Evolutionary conservation across 179 eudicot species (phyloP).

Genomic region (Carnegiea gigantea): DNA sequence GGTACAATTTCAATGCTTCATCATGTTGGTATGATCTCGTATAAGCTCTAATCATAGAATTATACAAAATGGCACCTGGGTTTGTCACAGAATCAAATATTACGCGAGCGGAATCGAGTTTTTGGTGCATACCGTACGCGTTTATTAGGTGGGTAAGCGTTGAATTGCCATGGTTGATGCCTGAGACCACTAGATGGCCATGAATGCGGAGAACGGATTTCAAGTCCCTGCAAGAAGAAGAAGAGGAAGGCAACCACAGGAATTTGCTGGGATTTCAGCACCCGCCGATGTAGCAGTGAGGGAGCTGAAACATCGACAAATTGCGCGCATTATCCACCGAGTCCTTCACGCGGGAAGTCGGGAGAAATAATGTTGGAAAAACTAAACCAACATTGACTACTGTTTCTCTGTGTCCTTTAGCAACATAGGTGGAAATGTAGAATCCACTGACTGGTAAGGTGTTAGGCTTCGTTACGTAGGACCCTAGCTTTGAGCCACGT

Average conservation of each 20-base stretch:
- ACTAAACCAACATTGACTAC: too few relatives aligned
- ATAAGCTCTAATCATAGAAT: constrained; percentile 70
- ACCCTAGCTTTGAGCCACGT: too few relatives aligned
- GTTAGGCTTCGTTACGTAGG: too few relatives aligned
- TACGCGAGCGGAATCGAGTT: constrained; percentile 39
- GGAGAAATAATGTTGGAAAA: too few relatives aligned
- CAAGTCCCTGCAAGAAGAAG: constrained; percentile 29
- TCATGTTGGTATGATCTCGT: constrained; percentile 31
- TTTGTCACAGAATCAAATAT: constrained; percentile 47
- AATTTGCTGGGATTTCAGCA: constrained; percentile 13
- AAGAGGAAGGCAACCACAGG: constrained; percentile 10
- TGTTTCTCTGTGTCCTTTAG: too few relatives aligned
- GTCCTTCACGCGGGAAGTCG: neutral
- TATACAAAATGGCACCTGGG: constrained; percentile 53
- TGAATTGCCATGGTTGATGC: constrained; percentile 30
- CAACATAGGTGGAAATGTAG: too few relatives aligned
- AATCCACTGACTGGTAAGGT: too few relatives aligned
- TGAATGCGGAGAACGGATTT: constrained; percentile 43
- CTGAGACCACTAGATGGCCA: constrained; percentile 45
- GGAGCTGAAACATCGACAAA: neutral
- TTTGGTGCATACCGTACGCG: constrained; percentile 47
- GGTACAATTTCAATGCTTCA: constrained; percentile 46
- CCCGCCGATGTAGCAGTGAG: neutral
- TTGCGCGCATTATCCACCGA: neutral
- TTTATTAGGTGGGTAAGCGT: constrained; percentile 47